Evolutionary conservation across 2,329 filamentous ascomycete species (phyloP).

Genomic region (Dothideomycetidae sp.): DNA sequence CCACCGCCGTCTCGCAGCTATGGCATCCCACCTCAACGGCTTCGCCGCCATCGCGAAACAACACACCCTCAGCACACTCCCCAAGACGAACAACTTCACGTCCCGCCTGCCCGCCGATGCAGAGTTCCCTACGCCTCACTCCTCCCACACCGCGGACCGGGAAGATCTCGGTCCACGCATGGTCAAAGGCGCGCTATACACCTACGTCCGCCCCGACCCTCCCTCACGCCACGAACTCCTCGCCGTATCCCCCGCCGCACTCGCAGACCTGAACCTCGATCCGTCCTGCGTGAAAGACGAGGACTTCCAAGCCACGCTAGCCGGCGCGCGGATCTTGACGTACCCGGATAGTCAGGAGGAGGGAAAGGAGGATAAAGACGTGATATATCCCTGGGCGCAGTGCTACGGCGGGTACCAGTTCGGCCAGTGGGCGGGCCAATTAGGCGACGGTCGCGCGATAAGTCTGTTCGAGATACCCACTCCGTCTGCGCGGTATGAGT

Average conservation of each 20-base stretch:
- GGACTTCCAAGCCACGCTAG: slow-evolving; percentile 62
- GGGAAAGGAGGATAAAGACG: slow-evolving; percentile 38
- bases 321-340: slow-evolving; percentile 71
- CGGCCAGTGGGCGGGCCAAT: slow-evolving; percentile 87
- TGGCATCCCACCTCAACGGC: slow-evolving; percentile 29
- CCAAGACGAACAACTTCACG: slow-evolving; percentile 52
- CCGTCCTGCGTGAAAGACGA: slow-evolving; percentile 52
- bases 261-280: slow-evolving; percentile 67
- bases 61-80: slow-evolving; percentile 36
- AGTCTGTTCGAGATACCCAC: slow-evolving; percentile 85
- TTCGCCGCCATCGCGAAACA: slow-evolving; percentile 16
- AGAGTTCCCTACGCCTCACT: slow-evolving; percentile 62
- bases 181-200: slow-evolving; percentile 75
- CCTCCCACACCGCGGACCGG: slow-evolving; percentile 69
- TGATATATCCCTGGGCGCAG: slow-evolving; percentile 93
- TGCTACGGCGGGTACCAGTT: slow-evolving; percentile 69
- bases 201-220: slow-evolving; percentile 72
- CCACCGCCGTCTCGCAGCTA: slow-evolving; percentile 25
- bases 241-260: slow-evolving; percentile 61
- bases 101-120: slow-evolving; percentile 59
- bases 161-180: slow-evolving; percentile 63
- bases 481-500: slow-evolving; percentile 62
- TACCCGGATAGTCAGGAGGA: slow-evolving; percentile 29
- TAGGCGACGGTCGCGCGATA: slow-evolving; percentile 89
- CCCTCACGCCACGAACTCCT: slow-evolving; percentile 63